These are phyloP conservation scores for Colletotrichum coccodes DNA, from an alignment of 2,329 filamentous ascomycete genomes.

Conservation along the genomic window DNA sequence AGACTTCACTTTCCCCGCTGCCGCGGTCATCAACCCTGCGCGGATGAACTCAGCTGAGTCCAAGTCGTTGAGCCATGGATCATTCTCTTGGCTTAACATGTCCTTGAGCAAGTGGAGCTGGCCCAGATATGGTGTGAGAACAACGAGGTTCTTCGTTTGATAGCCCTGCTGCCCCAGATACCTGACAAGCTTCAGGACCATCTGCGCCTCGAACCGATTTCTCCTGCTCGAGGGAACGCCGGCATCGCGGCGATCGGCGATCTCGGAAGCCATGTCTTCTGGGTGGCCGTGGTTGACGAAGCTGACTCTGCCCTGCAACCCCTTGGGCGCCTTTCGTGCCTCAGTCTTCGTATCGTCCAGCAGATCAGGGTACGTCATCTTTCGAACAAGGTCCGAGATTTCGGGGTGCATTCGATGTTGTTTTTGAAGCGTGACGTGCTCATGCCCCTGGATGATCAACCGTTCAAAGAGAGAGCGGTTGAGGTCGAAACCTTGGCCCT, in stretches of 20 bases:
- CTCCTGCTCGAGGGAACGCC: slow-evolving; percentile 63
- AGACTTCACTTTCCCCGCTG: slow-evolving; percentile 54
- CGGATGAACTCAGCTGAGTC: slow-evolving; percentile 71
- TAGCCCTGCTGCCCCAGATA: slow-evolving; percentile 81
- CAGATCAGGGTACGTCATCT: slow-evolving; percentile 71
- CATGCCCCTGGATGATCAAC: slow-evolving; percentile 65
- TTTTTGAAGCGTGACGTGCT: slow-evolving; percentile 62
- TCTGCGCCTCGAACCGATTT: slow-evolving; percentile 73
- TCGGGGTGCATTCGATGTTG: slow-evolving; percentile 78
- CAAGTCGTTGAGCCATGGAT: slow-evolving; percentile 75
- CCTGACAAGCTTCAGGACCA: slow-evolving; percentile 72
- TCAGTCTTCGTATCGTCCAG: slow-evolving; percentile 62
- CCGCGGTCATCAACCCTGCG: slow-evolving; percentile 69
- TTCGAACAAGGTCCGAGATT: slow-evolving; percentile 68
- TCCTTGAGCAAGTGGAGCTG: slow-evolving; percentile 70
- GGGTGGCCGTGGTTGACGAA: slow-evolving; percentile 72
- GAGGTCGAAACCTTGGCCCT: slow-evolving; percentile 72
- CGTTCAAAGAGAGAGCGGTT: slow-evolving; percentile 77
- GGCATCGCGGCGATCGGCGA: slow-evolving; percentile 62
- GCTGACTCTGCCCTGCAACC: slow-evolving; percentile 68
- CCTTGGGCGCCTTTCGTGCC: slow-evolving; percentile 58
- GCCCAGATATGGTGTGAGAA: slow-evolving; percentile 79
- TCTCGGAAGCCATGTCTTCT: slow-evolving; percentile 56
- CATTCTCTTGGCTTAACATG: slow-evolving; percentile 63
- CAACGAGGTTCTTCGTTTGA: slow-evolving; percentile 69